These are phyloP conservation scores for Hypomyces rosellus DNA, from an alignment of 2,329 filamentous ascomycete genomes.

Conservation along the genomic window DNA sequence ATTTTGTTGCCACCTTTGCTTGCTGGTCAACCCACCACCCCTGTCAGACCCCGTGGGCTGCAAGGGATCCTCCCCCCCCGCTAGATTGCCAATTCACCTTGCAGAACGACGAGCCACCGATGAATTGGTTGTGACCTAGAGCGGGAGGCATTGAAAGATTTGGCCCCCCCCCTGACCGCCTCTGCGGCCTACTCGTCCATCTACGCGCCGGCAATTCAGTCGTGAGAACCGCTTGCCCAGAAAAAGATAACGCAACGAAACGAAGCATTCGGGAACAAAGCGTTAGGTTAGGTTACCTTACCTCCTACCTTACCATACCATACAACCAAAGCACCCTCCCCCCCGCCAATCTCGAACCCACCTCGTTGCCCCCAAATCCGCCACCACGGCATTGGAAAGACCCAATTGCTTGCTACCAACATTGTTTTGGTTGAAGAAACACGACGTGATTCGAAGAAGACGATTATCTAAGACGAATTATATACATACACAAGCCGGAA, in stretches of 20 bases:
- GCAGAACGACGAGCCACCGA: constrained; percentile 10
- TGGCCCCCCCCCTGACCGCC: not conserved
- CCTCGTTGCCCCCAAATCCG: too few relatives aligned
- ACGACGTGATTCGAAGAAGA: too few relatives aligned
- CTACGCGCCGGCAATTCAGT: not conserved
- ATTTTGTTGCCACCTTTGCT: not conserved
- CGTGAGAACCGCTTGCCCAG: not conserved
- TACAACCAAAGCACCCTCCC: too few relatives aligned
- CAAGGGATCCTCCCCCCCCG: constrained; percentile 12
- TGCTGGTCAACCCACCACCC: not conserved
- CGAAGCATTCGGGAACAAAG: too few relatives aligned
- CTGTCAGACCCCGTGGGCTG: constrained; percentile 1
- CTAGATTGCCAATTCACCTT: constrained; percentile 19
- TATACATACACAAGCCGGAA: not conserved
- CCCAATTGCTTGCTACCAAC: too few relatives aligned
- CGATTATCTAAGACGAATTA: too few relatives aligned
- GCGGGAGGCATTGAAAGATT: not conserved
- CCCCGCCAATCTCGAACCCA: too few relatives aligned
- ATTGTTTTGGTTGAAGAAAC: too few relatives aligned
- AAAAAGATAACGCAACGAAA: not conserved
- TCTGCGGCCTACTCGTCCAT: not conserved
- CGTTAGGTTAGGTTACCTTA: too few relatives aligned
- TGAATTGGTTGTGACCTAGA: not conserved
- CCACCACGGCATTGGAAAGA: too few relatives aligned
- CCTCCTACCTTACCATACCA: too few relatives aligned